Evolutionary conservation across 352 stramenopile species (phyloP).

Genomic region (Phytophthora cactorum): DNA sequence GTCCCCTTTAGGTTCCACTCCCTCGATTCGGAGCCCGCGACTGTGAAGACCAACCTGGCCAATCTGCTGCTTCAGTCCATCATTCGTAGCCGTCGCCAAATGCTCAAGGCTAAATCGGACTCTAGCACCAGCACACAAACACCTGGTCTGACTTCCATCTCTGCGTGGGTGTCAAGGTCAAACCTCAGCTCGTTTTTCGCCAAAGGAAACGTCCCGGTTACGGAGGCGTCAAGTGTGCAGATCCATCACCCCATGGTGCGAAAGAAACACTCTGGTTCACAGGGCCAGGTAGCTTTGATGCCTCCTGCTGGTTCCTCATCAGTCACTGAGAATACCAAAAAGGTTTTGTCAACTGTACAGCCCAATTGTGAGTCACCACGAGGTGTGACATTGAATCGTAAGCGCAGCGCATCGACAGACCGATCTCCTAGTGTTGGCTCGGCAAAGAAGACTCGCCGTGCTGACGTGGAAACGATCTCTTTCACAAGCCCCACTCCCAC

Average conservation of each 20-base stretch:
- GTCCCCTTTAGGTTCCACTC: conserved; percentile 40
- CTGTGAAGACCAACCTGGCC: conserved; percentile 44
- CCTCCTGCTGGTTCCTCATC: conserved; percentile 11
- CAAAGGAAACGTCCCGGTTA: conserved; percentile 8
- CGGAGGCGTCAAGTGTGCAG: conserved; percentile 13
- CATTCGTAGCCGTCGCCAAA: conserved; percentile 74
- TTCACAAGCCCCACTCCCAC: conserved; percentile 50
- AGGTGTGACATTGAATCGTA: conserved; percentile 34
- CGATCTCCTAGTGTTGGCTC: conserved; percentile 14
- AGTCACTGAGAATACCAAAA: conserved; percentile 25
- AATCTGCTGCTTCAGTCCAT: conserved; percentile 69
- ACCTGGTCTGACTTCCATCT: conserved; percentile 41
- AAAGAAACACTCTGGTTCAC: conserved; percentile 48
- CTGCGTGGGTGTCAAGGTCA: conserved; percentile 41
- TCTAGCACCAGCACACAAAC: conserved; percentile 6
- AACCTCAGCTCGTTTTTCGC: conserved; percentile 42
- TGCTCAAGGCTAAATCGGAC: conserved; percentile 71
- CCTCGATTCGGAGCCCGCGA: conserved; percentile 32
- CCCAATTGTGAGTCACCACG: conserved; percentile 12
- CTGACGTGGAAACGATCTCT: conserved; percentile 20
- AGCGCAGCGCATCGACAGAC: conserved; percentile 29
- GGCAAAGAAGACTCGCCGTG: conserved; percentile 27
- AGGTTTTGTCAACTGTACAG: conserved; percentile 31
- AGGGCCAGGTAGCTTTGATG: conserved; percentile 15
- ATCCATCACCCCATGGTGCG: conserved; percentile 70